A percentile compares a stretch with the other conserved stretches of the same genome.
Conservation (phyloP, 2,329 filamentous ascomycete species). For the Cryphonectria naterciae region DNA sequence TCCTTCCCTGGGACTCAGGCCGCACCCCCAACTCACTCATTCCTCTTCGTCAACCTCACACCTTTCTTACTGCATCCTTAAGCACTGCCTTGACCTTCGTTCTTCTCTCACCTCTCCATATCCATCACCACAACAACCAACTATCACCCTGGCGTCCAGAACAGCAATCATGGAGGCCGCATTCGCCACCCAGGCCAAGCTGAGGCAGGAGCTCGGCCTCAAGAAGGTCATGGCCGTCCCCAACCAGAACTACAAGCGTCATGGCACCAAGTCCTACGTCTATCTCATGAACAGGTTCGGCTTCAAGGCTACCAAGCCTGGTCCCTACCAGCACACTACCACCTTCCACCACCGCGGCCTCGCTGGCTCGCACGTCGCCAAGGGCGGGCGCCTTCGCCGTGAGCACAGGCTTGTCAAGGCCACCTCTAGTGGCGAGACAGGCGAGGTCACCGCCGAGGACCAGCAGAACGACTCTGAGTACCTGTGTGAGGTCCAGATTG, state of each 20-base stretch:
- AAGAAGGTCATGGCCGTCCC: conserved; percentile 54
- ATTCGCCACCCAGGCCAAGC: conserved; percentile 40
- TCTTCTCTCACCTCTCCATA: not conserved
- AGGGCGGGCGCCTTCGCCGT: conserved; percentile 54
- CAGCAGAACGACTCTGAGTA: conserved; percentile 70
- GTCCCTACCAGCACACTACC: conserved; percentile 61
- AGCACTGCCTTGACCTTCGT: not conserved
- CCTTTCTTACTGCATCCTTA: not conserved
- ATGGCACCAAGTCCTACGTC: conserved; percentile 67
- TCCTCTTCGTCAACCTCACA: not conserved
- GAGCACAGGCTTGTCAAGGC: conserved; percentile 52
- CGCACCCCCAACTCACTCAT: not conserved
- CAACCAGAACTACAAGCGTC: conserved; percentile 62
- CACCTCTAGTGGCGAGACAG: conserved; percentile 41
- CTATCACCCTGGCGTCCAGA: conserved; percentile 17
- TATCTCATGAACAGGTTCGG: conserved; percentile 64
- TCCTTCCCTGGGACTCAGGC: not conserved
- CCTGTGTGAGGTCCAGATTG: conserved; percentile 66
- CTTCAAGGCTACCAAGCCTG: conserved; percentile 64
- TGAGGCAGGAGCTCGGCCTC: conserved; percentile 43
- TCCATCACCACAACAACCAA: not conserved
- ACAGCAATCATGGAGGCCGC: conserved; percentile 41
- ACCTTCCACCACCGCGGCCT: conserved; percentile 53
- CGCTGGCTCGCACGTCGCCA: conserved; percentile 46
- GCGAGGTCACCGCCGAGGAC: conserved; percentile 63